Evolutionary conservation across 371 early-diverging fungal genomes (phyloP), one percentile per base, ranked within the genome.

Genomic region (Zopfochytrium polystomum): DNA sequence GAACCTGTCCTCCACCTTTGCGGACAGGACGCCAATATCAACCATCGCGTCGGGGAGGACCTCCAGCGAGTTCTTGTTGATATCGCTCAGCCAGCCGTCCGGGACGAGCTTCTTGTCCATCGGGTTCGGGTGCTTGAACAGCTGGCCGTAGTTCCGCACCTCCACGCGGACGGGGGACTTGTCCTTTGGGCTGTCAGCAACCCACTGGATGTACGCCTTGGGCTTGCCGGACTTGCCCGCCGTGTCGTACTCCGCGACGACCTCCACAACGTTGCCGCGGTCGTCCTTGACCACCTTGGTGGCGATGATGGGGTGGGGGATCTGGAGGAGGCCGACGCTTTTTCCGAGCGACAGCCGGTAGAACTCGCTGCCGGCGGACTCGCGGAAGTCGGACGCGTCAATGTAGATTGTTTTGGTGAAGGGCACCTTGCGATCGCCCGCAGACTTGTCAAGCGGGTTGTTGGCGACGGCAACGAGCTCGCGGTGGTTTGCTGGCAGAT

Each of bases 141-240:
- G 83, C 47, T 85, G 80, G 27, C 83, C 80, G 79, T 93, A 96
- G 45, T 93, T 71, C 51, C 95, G 82, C 29, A 93, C 78, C 74
- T 96, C 92, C 44, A 92, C 66, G 27, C 74, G 69, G 33, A 94
- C 89, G 27, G 96, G 93, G 3, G 93, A 93, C 31, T 84, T 78
- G 63, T 85, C 87, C 63, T 81, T 76, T 30, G 89, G 82, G 15
- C 89, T 86, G 60, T 91, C 86, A 26, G 90, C 91, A 20, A 99
- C 84, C 99, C 99, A 99, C 72, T 99, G 99, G 76, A 99, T 97
- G 76, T 87, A 96, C 0, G 99, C 90, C 86, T 95, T 96, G 60
- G 98, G 95, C 77, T 72, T 75, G n/a, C n/a, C n/a, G 45, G 88
- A 89, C 72, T 85, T 85, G 73, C 79, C 81, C 23, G 75, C 81